phyloP scores from a whole-genome alignment of 2,329 filamentous ascomycete genomes.

The Chrysoporthe cubensis region DNA sequence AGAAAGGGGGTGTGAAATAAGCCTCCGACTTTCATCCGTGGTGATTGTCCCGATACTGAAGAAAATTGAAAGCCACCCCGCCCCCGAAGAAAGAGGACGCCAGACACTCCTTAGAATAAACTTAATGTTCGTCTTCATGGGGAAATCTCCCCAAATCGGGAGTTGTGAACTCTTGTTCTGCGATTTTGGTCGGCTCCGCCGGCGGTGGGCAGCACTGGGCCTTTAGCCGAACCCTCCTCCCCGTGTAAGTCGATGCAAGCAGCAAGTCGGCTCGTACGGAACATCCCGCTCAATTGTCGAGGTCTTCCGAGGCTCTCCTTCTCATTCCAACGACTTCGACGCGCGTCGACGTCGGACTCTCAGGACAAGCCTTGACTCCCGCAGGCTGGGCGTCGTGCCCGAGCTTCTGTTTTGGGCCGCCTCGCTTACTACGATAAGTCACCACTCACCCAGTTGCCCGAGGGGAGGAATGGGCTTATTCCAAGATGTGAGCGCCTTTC shows the following conservation, averaged over 20 bases:
- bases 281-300: neutral
- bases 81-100: neutral
- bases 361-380: neutral
- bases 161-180: no score
- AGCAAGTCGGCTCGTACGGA: no score
- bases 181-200: no score
- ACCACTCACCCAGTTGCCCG: neutral
- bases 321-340: slow-evolving; percentile 1
- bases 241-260: no score
- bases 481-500: neutral
- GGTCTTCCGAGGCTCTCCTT: neutral
- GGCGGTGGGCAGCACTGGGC: no score
- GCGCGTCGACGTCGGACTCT: neutral
- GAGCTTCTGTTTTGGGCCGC: slow-evolving; percentile 17
- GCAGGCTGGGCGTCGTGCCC: slow-evolving; percentile 7
- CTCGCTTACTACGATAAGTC: slow-evolving; percentile 1
- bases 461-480: neutral
- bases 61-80: neutral
- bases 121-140: neutral
- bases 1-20: neutral
- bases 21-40: neutral
- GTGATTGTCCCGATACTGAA: neutral
- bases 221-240: no score
- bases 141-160: neutral
- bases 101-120: neutral